Conservation (phyloP, 1,284 basidiomycete genomes). For the Pterulicium gracile region DNA sequence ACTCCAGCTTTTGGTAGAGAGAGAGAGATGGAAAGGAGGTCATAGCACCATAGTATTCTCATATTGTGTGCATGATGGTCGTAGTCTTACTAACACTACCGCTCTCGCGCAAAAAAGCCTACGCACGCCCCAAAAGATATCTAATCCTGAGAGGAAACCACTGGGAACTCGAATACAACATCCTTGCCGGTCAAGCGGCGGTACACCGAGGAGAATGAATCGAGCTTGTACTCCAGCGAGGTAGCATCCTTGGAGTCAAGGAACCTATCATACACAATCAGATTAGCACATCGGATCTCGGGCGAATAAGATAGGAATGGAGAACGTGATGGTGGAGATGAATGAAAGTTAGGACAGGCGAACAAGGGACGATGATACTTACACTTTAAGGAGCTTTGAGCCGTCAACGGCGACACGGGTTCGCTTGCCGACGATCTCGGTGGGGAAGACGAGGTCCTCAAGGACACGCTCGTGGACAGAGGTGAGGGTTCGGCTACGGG, state of each 20-base stretch:
- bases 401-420: slow-evolving; percentile 87
- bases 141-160: slow-evolving; percentile 50
- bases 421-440: slow-evolving; percentile 98
- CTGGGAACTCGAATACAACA: slow-evolving; percentile 83
- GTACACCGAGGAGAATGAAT: slow-evolving; percentile 93
- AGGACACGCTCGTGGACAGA: slow-evolving; percentile 97
- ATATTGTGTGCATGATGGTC: not conserved
- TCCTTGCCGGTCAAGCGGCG: slow-evolving; percentile 92
- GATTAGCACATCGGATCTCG: not conserved
- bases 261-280: slow-evolving; percentile 49
- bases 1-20: slow-evolving; percentile 9
- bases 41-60: slow-evolving; percentile 8
- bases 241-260: slow-evolving; percentile 98
- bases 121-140: slow-evolving; percentile 14
- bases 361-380: slow-evolving; percentile 32
- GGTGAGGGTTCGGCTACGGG: slow-evolving; percentile 94
- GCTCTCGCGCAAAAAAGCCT: slow-evolving; percentile 12
- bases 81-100: not conserved
- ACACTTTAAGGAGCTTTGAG: slow-evolving; percentile 92
- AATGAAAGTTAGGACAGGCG: slow-evolving; percentile 8
- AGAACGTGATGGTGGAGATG: slow-evolving; percentile 12
- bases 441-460: slow-evolving; percentile 98
- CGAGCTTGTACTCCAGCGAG: slow-evolving; percentile 98
- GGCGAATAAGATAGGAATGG: too few species aligned
- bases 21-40: slow-evolving; percentile 10